phyloP scores from a whole-genome alignment of 1,139 yeast genomes.

The Scheffersomyces insectosa region DNA sequence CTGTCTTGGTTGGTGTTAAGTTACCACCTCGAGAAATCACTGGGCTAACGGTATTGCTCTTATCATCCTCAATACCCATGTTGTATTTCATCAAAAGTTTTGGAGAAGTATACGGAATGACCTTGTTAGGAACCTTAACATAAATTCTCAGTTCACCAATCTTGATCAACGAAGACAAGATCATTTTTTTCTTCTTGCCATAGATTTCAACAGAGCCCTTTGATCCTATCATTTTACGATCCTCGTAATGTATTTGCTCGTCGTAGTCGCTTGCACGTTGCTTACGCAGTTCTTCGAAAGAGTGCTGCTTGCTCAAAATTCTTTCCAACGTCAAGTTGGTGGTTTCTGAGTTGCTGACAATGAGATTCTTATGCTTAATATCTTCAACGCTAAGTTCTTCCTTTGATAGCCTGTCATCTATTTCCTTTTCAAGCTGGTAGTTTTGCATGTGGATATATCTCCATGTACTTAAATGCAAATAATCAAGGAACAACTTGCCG shows the following conservation, averaged over 20 bases:
- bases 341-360: conserved; percentile 10
- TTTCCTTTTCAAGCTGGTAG: conserved; percentile 36
- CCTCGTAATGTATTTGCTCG: conserved; percentile 17
- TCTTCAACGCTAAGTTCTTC: conserved; percentile 30
- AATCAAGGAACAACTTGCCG: conserved; percentile 33
- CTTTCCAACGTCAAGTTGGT: conserved; percentile 4
- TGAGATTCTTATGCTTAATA: conserved; percentile 35
- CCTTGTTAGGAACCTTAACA: conserved; percentile 35
- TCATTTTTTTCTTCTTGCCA: conserved; percentile 42
- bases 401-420: conserved; percentile 30
- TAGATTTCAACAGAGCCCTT: conserved; percentile 22
- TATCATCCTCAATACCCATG: conserved; percentile 12
- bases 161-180: conserved; percentile 35
- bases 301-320: neutral
- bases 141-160: conserved; percentile 38
- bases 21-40: conserved; percentile 4
- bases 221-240: conserved; percentile 31
- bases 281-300: conserved; percentile 1
- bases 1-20: neutral
- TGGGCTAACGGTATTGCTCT: conserved; percentile 2
- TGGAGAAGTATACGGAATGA: conserved; percentile 42
- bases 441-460: conserved; percentile 28
- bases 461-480: conserved; percentile 35
- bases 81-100: conserved; percentile 41
- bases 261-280: conserved; percentile 8